Evolutionary conservation across 2,329 filamentous ascomycete species (phyloP).

Genomic region (Penicillium sp.): DNA sequence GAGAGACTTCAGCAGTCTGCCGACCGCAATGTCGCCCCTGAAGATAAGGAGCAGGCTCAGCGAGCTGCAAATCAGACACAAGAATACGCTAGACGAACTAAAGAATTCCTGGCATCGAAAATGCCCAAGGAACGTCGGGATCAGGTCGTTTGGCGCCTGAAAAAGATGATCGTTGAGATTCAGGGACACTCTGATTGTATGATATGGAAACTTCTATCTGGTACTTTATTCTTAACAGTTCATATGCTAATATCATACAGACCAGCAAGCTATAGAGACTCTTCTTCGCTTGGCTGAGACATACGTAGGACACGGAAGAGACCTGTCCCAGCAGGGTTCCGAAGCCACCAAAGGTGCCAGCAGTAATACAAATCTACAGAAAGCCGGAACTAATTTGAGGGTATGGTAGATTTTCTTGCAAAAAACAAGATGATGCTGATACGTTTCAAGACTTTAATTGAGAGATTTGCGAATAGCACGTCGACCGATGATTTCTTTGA

Average conservation of each 20-base stretch:
- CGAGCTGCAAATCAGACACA: conserved; percentile 61
- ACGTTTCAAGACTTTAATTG: conserved; percentile 68
- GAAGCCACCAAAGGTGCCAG: conserved; percentile 71
- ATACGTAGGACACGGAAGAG: conserved; percentile 72
- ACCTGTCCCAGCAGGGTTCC: conserved; percentile 59
- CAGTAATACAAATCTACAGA: conserved; percentile 58
- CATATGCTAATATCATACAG: conserved; percentile 29
- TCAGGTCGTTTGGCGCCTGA: conserved; percentile 85
- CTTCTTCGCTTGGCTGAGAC: conserved; percentile 78
- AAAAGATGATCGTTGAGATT: conserved; percentile 97
- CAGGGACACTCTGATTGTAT: conserved; percentile 87
- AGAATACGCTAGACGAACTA: conserved; percentile 45
- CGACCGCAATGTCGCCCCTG: conserved; percentile 5
- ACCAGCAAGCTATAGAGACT: conserved; percentile 85
- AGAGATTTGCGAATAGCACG: conserved; percentile 93
- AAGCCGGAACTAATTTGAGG: conserved; percentile 76
- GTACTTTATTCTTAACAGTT: not conserved
- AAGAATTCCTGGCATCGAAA: conserved; percentile 78
- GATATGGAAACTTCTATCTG: not conserved
- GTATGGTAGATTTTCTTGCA: conserved; percentile 46
- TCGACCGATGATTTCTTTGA: conserved; percentile 82
- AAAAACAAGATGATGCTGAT: conserved; percentile 48
- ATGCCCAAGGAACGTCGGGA: conserved; percentile 90
- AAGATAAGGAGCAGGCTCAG: conserved; percentile 36
- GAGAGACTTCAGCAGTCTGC: conserved; percentile 50